phyloP scores from a whole-genome alignment of 345 rosid species.

The Linum tenue region DNA sequence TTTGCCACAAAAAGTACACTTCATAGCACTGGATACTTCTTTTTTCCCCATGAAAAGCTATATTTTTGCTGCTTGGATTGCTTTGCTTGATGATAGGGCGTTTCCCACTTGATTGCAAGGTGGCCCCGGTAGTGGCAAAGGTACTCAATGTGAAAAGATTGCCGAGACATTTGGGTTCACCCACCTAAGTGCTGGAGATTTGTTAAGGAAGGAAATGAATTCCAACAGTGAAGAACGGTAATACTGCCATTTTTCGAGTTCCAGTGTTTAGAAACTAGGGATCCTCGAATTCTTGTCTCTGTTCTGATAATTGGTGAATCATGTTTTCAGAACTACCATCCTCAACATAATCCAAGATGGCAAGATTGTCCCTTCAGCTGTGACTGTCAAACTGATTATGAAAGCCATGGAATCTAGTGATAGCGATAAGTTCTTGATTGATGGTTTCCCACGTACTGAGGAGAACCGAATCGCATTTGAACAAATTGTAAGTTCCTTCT shows the following conservation, averaged over 20 bases:
- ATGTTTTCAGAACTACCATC: conserved; percentile 17
- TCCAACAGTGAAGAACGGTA: conserved; percentile 21
- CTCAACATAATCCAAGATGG: conserved; percentile 21
- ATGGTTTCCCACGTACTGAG: conserved; percentile 27
- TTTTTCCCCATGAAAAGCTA: not conserved
- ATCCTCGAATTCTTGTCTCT: not conserved
- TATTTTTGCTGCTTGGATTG: not conserved
- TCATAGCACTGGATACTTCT: not conserved
- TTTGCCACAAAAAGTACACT: not conserved
- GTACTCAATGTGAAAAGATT: conserved; percentile 24
- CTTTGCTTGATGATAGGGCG: not conserved
- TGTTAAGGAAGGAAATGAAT: conserved; percentile 21
- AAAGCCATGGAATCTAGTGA: conserved; percentile 20
- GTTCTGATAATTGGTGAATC: not conserved
- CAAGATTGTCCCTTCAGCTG: conserved; percentile 26
- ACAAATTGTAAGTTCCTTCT: conserved; percentile 17
- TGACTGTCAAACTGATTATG: conserved; percentile 23
- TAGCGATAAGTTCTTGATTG: conserved; percentile 19
- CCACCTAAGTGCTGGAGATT: conserved; percentile 27
- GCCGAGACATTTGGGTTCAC: conserved; percentile 23
- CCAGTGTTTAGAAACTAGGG: not conserved
- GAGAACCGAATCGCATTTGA: conserved; percentile 21
- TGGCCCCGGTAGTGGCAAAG: conserved; percentile 33
- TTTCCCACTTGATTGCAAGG: conserved; percentile 8
- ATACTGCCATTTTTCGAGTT: not conserved